Evolutionary conservation across 495 filamentous ascomycete genomes (phyloP).

Genomic region (Wilcoxina mikolae): DNA sequence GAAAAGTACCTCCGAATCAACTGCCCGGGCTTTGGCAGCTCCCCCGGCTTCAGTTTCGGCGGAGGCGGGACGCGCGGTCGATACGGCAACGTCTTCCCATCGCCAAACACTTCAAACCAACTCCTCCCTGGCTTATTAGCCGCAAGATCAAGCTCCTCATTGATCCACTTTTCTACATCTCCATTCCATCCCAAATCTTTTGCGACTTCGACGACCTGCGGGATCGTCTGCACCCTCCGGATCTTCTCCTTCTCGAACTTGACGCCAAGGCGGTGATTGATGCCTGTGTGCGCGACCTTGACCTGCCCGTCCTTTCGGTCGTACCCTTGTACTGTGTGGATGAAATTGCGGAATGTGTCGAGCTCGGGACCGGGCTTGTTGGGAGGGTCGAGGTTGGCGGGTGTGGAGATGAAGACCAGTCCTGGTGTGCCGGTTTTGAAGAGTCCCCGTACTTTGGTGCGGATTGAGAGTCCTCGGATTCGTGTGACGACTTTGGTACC

Average conservation of each 20-base stretch:
- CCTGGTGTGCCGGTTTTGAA: neutral
- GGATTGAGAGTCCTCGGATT: neutral
- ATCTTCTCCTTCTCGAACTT: neutral
- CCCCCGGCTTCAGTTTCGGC: too few relatives aligned
- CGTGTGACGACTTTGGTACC: neutral
- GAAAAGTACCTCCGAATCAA: too few relatives aligned
- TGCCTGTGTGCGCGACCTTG: neutral
- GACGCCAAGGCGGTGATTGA: neutral
- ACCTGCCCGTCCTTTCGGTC: neutral
- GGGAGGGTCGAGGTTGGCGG: neutral
- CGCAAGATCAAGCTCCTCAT: neutral
- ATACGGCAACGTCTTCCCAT: neutral
- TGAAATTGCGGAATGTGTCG: neutral
- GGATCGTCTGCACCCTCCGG: neutral
- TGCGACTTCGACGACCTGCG: neutral
- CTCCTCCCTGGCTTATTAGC: neutral
- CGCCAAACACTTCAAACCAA: neutral
- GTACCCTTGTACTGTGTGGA: neutral
- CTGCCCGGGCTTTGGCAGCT: too few relatives aligned
- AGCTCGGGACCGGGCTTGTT: neutral
- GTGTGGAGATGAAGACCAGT: neutral
- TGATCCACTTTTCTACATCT: slow-evolving; percentile 1
- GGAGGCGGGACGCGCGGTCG: too few relatives aligned
- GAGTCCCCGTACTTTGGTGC: neutral
- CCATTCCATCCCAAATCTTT: neutral